Evolutionary conservation across 2,329 filamentous ascomycete genomes (phyloP).

Genomic region (Pseudocercospora crystallina): DNA sequence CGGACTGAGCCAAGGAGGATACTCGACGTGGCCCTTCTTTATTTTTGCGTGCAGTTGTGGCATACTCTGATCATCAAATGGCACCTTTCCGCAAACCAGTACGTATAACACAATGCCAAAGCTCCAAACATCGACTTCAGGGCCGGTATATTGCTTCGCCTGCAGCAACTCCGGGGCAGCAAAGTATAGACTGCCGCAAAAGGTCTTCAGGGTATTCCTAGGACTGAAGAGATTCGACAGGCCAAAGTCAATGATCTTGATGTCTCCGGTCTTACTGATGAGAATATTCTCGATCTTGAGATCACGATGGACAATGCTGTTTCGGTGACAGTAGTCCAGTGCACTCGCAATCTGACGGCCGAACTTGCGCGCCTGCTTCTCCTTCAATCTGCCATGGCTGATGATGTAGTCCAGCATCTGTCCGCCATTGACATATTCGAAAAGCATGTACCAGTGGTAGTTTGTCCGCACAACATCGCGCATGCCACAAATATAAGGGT

Average conservation of each 20-base stretch:
- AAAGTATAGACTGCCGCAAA: constrained; percentile 97
- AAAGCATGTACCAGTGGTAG: constrained; percentile 99
- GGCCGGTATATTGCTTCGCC: constrained; percentile 89
- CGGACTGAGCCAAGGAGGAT: constrained; percentile 85
- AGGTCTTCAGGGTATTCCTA: constrained; percentile 82
- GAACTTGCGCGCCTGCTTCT: constrained; percentile 97
- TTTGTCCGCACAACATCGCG: constrained; percentile 93
- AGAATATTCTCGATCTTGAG: constrained; percentile 99
- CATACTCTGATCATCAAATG: constrained; percentile 99
- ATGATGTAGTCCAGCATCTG: constrained; percentile 99
- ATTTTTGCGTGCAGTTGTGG: constrained; percentile 97
- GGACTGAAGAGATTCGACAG: constrained; percentile 95
- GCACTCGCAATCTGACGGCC: constrained; percentile 95
- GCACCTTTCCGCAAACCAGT: constrained; percentile 93
- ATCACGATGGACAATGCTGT: constrained; percentile 96
- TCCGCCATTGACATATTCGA: constrained; percentile 96
- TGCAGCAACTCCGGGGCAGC: constrained; percentile 92
- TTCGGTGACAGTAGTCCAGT: constrained; percentile 94
- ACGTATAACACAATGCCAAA: constrained; percentile 98
- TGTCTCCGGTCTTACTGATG: constrained; percentile 98
- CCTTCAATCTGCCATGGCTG: constrained; percentile 93
- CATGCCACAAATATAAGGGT: constrained; percentile 94
- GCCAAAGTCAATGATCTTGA: constrained; percentile 99
- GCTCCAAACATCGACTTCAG: constrained; percentile 97
- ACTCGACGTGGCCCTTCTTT: constrained; percentile 94